Percentiles rank a stretch among this genome's conserved stretches.
These are phyloP conservation scores for Mortierella sp. DNA, from an alignment of 371 early-diverging fungal genomes.

Conservation along the genomic window DNA sequence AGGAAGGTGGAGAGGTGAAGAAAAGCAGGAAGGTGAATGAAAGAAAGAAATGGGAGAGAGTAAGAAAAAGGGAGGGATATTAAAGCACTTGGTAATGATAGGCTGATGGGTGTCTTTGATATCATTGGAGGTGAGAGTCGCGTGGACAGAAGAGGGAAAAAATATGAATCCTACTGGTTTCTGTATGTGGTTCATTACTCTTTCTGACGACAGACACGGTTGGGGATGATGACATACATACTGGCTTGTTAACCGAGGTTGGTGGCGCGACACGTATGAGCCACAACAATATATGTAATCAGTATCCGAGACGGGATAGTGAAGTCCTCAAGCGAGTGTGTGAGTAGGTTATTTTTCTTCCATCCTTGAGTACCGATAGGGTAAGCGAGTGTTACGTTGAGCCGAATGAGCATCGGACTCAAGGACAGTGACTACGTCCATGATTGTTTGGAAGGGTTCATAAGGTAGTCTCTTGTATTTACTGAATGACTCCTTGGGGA, in stretches of 20 bases:
- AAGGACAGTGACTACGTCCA: too few relatives aligned
- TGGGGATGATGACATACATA: neutral
- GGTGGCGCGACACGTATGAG: neutral
- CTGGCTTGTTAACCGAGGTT: neutral
- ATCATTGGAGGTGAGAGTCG: neutral
- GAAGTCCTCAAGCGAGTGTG: too few relatives aligned
- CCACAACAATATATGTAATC: neutral
- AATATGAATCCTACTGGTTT: constrained; percentile 3
- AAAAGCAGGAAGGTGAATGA: neutral
- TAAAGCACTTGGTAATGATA: neutral
- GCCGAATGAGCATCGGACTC: too few relatives aligned
- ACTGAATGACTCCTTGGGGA: too few relatives aligned
- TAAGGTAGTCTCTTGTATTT: too few relatives aligned
- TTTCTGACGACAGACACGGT: neutral
- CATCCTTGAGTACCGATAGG: too few relatives aligned
- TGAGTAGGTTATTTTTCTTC: too few relatives aligned
- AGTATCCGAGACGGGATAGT: neutral
- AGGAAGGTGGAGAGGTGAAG: neutral
- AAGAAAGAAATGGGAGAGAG: neutral
- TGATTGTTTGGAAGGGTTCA: too few relatives aligned
- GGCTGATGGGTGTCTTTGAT: neutral
- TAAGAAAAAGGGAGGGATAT: neutral
- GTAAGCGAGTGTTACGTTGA: too few relatives aligned
- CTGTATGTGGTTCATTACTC: neutral
- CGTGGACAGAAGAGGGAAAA: neutral